Conservation (phyloP, 768 basidiomycete species). For the Holtermanniella nyarrowii region DNA sequence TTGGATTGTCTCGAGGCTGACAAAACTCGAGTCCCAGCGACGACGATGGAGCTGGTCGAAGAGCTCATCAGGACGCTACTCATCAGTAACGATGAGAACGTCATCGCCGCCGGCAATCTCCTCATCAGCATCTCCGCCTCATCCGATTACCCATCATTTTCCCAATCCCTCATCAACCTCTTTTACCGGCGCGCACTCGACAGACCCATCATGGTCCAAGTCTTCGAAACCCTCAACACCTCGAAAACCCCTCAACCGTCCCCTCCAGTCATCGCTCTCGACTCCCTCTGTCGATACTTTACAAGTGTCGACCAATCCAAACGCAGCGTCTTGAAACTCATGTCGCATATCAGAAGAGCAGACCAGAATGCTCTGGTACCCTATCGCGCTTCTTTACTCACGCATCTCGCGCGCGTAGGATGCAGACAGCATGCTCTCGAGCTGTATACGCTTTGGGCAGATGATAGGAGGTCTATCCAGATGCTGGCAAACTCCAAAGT, state of each 20-base stretch:
- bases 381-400: background rate
- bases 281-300: background rate
- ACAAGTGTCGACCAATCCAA: background rate
- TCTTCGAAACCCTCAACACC: background rate
- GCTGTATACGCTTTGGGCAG: background rate
- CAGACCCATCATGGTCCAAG: background rate
- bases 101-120: background rate
- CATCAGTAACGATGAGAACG: background rate
- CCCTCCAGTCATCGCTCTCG: background rate
- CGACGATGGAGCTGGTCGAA: background rate
- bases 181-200: background rate
- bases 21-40: background rate
- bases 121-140: background rate
- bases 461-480: background rate
- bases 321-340: background rate
- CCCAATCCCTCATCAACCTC: background rate
- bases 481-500: background rate
- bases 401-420: background rate
- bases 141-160: background rate
- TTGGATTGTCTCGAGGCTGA: background rate
- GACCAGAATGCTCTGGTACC: background rate
- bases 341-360: background rate
- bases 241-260: background rate
- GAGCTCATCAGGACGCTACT: background rate
- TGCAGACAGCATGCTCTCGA: background rate